Percentiles rank a stretch among this genome's conserved stretches.
Evolutionary conservation across 2,329 filamentous ascomycete species (phyloP).

Genomic region (Diatrype stigma): DNA sequence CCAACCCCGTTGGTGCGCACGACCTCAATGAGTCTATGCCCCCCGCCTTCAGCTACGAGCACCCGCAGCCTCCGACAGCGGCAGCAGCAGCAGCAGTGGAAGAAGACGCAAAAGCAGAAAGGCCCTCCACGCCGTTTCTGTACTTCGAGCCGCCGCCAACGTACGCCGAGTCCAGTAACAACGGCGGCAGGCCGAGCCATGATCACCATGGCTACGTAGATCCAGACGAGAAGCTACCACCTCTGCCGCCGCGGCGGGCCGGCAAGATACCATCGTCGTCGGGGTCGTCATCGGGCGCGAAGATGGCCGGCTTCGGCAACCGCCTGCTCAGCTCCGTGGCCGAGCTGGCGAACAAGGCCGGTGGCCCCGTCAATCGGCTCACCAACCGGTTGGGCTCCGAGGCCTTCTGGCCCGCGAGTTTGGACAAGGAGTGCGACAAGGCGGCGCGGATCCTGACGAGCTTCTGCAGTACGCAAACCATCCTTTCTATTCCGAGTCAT

Average conservation of each 20-base stretch:
- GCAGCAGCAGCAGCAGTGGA: too few species aligned
- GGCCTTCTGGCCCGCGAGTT: slow-evolving; percentile 78
- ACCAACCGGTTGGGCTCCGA: slow-evolving; percentile 80
- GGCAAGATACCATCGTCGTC: not conserved
- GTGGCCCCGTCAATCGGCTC: slow-evolving; percentile 73
- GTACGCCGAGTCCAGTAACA: slow-evolving; percentile 7
- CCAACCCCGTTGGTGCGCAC: too few species aligned
- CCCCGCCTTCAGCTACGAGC: too few species aligned
- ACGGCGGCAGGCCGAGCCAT: too few species aligned
- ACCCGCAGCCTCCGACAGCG: too few species aligned
- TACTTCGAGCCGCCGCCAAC: slow-evolving; percentile 10
- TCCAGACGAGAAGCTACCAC: slow-evolving; percentile 13
- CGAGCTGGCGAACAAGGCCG: slow-evolving; percentile 40
- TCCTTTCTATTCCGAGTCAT: too few species aligned
- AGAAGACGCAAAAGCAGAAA: too few species aligned
- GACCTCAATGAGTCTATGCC: too few species aligned
- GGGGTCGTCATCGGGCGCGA: not conserved
- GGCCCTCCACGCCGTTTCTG: too few species aligned
- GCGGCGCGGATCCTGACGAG: slow-evolving; percentile 76
- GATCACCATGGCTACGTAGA: too few species aligned
- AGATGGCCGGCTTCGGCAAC: slow-evolving; percentile 11
- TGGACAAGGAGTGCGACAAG: slow-evolving; percentile 90
- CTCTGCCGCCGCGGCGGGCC: slow-evolving; percentile 15
- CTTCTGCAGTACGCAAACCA: slow-evolving; percentile 71
- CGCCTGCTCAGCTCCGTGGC: slow-evolving; percentile 23